A percentile compares a stretch with the other conserved stretches of the same genome.
Conservation (phyloP, 192 early-diverging fungal genomes). For the Backusella tuberculispora region DNA sequence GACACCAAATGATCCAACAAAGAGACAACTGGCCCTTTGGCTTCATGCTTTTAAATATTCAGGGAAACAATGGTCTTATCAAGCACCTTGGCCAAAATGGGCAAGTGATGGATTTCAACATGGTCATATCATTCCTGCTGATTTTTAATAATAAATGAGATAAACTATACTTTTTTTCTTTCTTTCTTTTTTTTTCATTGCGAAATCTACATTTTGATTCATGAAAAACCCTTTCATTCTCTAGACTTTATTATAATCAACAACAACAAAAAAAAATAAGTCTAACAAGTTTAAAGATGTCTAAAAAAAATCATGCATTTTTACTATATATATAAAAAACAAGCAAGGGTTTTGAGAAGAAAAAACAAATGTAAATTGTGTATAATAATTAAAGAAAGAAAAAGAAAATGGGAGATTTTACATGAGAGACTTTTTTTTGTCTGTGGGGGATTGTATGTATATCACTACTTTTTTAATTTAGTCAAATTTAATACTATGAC, state of each 20-base stretch:
- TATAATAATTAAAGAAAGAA: not conserved
- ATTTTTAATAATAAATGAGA: not conserved
- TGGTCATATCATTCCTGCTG: not conserved
- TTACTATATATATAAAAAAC: conserved; percentile 5
- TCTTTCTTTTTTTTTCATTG: too few relatives aligned
- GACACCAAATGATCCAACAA: conserved; percentile 66
- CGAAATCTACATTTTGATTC: too few relatives aligned
- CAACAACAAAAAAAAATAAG: not conserved
- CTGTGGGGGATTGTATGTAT: not conserved
- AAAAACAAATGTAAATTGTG: conserved; percentile 1
- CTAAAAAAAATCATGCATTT: not conserved
- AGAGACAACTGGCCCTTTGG: conserved; percentile 80
- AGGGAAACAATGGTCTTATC: conserved; percentile 73
- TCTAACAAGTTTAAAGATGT: too few relatives aligned
- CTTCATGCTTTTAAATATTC: conserved; percentile 88
- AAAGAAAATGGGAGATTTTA: not conserved
- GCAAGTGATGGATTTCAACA: conserved; percentile 53
- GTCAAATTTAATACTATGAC: conserved; percentile 91
- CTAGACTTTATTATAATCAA: too few relatives aligned
- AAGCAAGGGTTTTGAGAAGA: not conserved
- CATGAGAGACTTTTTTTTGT: not conserved
- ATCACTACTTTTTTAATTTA: not conserved
- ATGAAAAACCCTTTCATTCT: too few relatives aligned
- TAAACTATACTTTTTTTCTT: too few relatives aligned
- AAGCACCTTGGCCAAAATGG: conserved; percentile 83